phyloP scores from a whole-genome alignment of 352 stramenopile genomes.

The Pythium diclinum region DNA sequence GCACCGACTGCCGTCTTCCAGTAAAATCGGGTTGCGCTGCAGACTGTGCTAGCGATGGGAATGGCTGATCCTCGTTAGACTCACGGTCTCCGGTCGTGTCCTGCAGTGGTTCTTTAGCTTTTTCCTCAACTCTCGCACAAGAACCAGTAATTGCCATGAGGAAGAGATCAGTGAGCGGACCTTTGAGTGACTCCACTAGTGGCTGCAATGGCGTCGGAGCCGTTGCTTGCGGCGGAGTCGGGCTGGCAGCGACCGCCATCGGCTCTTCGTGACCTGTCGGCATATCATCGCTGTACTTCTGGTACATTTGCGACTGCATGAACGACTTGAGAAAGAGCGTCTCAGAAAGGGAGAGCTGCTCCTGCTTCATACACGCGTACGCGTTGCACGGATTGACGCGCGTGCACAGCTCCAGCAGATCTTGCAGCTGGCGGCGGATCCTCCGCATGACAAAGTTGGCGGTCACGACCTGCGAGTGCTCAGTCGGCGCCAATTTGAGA shows the following conservation, averaged over 20 bases:
- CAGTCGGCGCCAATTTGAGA: not conserved
- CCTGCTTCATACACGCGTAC: constrained; percentile 29
- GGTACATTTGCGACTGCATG: constrained; percentile 33
- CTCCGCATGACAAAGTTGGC: constrained; percentile 18
- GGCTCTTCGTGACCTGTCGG: not conserved
- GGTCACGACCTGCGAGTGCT: not conserved
- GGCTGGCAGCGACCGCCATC: not conserved
- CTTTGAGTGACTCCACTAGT: constrained; percentile 1
- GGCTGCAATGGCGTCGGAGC: not conserved
- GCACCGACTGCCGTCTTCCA: not conserved
- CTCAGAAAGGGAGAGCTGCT: constrained; percentile 27
- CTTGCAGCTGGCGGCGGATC: constrained; percentile 19
- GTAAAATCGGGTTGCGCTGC: not conserved
- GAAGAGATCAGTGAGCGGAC: constrained; percentile 10
- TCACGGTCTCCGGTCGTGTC: not conserved
- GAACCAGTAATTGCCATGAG: constrained; percentile 8
- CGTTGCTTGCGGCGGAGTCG: not conserved
- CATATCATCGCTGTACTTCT: constrained; percentile 28
- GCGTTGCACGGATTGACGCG: constrained; percentile 28
- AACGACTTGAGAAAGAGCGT: constrained; percentile 28
- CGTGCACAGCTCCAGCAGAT: constrained; percentile 19
- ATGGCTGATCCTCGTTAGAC: not conserved
- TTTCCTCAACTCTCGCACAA: not conserved
- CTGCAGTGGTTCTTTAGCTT: not conserved
- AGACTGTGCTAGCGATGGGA: not conserved